A percentile compares a stretch with the other conserved stretches of the same genome.
Conservation (phyloP, 305 asterid genomes). For the Rubia tinctorum region DNA sequence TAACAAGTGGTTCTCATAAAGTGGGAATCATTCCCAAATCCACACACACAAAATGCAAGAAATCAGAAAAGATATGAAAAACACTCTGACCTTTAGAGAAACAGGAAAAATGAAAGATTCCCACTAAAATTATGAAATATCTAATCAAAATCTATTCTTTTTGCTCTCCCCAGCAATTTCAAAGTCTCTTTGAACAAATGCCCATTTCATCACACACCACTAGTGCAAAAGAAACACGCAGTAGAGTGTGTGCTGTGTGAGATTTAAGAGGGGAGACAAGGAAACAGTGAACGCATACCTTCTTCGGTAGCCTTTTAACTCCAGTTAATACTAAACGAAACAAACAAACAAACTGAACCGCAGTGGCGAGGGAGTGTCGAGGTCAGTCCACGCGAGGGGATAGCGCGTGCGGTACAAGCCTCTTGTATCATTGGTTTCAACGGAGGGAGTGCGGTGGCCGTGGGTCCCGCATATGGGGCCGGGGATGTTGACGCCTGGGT, state of each 20-base stretch:
- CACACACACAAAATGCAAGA: slow-evolving; percentile 5
- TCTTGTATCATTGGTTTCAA: neutral
- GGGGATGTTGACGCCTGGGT: too few relatives aligned
- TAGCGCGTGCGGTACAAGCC: neutral
- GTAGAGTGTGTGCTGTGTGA: neutral
- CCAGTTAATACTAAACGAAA: slow-evolving; percentile 7
- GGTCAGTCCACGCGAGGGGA: neutral
- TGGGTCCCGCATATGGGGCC: neutral
- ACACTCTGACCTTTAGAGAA: slow-evolving; percentile 38
- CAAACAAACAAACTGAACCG: slow-evolving; percentile 1
- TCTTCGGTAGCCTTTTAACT: neutral
- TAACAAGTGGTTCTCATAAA: slow-evolving; percentile 2
- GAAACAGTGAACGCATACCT: slow-evolving; percentile 4
- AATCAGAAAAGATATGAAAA: slow-evolving; percentile 18
- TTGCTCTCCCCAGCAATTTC: slow-evolving; percentile 20
- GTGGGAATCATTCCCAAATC: slow-evolving; percentile 2
- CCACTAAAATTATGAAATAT: slow-evolving; percentile 38
- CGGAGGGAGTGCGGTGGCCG: neutral
- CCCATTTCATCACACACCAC: slow-evolving; percentile 7
- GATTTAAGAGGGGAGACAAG: neutral
- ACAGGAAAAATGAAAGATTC: slow-evolving; percentile 37
- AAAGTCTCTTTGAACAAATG: slow-evolving; percentile 29
- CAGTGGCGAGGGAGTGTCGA: neutral
- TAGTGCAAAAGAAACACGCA: neutral
- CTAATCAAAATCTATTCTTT: slow-evolving; percentile 36